Percentiles rank a stretch among this genome's conserved stretches.
phyloP scores from a whole-genome alignment of 225 moss, liverwort and hornwort genomes.

The Physcomitrellopsis africana region DNA sequence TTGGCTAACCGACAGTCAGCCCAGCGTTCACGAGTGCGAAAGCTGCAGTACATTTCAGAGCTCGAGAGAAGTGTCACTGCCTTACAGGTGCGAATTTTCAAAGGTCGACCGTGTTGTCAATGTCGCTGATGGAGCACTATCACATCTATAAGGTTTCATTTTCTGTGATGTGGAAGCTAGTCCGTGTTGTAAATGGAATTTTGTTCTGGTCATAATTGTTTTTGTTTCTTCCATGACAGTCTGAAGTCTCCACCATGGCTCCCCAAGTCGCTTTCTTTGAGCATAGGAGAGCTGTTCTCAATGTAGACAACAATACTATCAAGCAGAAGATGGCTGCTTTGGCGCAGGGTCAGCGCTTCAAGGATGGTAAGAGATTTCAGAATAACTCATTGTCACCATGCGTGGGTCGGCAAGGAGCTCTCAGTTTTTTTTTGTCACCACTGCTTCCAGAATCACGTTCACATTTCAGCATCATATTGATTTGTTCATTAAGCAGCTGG shows the following conservation, averaged over 20 bases:
- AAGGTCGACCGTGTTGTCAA: not conserved
- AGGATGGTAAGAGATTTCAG: slow-evolving; percentile 44
- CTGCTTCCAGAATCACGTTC: no score
- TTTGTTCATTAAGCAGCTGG: no score
- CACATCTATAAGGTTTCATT: not conserved
- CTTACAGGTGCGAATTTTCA: slow-evolving; percentile 55
- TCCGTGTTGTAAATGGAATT: not conserved
- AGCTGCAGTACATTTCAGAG: slow-evolving; percentile 91
- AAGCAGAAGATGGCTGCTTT: slow-evolving; percentile 62
- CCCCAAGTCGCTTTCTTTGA: slow-evolving; percentile 63
- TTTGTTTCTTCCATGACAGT: slow-evolving; percentile 30
- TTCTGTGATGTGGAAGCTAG: not conserved
- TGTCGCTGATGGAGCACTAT: not conserved
- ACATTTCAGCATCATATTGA: no score
- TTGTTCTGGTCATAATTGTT: not conserved
- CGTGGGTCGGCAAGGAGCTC: no score
- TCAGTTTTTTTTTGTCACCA: no score
- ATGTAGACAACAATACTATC: slow-evolving; percentile 62
- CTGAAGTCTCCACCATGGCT: slow-evolving; percentile 56
- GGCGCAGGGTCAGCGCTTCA: slow-evolving; percentile 52
- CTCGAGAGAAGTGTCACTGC: slow-evolving; percentile 82
- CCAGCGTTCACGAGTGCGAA: slow-evolving; percentile 77
- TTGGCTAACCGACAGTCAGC: slow-evolving; percentile 87
- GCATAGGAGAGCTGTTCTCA: slow-evolving; percentile 62
- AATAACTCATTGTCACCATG: no score